phyloP scores from a whole-genome alignment of 306 rosid species.

The Cyamopsis tetragonoloba region DNA sequence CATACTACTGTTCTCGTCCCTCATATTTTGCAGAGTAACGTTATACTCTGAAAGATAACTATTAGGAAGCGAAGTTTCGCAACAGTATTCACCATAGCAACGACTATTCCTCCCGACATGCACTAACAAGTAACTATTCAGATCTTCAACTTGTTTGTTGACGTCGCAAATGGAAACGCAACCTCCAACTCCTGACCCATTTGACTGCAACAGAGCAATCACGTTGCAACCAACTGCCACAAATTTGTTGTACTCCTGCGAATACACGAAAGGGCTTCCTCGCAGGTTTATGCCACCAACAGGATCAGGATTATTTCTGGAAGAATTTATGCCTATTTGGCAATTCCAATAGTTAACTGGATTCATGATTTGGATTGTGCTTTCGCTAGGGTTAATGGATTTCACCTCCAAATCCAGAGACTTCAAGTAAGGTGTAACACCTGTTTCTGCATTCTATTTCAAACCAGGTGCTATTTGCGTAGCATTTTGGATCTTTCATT shows the following conservation, averaged over 20 bases:
- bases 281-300: not conserved
- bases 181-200: not conserved
- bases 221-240: conserved; percentile 24
- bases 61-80: not conserved
- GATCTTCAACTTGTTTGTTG: not conserved
- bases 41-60: not conserved
- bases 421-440: not conserved
- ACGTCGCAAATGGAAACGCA: conserved; percentile 29
- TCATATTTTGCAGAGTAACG: not conserved
- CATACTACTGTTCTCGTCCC: not conserved
- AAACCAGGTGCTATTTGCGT: conserved; percentile 25
- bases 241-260: not conserved
- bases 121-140: no score
- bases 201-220: not conserved
- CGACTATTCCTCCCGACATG: no score
- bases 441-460: conserved; percentile 28
- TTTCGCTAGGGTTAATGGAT: not conserved
- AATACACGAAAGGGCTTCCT: conserved; percentile 28
- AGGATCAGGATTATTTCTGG: not conserved
- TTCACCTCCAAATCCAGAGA: conserved; percentile 2
- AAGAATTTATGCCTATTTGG: no score
- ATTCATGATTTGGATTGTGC: not conserved
- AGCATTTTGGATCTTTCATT: conserved; percentile 26
- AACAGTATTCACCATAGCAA: conserved; percentile 16
- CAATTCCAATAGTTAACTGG: conserved; percentile 28